Percentiles rank a stretch among this genome's conserved stretches.
Conservation (phyloP, 169 alveolate genomes). For the Plasmodium gonderi region DNA sequence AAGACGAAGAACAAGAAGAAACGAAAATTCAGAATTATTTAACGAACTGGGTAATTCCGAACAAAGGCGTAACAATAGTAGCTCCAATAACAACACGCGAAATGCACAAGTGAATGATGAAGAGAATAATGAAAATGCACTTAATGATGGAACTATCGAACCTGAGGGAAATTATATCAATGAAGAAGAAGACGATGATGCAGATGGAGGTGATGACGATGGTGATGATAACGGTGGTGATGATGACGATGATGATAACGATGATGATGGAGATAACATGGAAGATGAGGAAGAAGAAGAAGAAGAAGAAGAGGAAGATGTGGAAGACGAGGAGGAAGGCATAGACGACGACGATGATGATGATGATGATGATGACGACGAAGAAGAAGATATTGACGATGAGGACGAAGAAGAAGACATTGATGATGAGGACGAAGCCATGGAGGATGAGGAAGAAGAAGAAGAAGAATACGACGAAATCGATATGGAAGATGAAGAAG, state of each 20-base stretch:
- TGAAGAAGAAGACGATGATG: slow-evolving; percentile 8
- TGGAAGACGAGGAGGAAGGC: slow-evolving; percentile 57
- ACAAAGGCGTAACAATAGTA: background rate
- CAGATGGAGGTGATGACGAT: background rate
- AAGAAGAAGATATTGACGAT: slow-evolving; percentile 51
- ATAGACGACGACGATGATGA: slow-evolving; percentile 74
- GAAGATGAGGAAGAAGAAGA: slow-evolving; percentile 77
- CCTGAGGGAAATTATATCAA: background rate
- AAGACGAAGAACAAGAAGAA: slow-evolving; percentile 31
- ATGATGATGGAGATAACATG: slow-evolving; percentile 45
- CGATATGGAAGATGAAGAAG: slow-evolving; percentile 21
- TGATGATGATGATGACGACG: slow-evolving; percentile 77
- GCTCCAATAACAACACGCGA: background rate
- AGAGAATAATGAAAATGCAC: background rate
- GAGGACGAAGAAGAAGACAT: slow-evolving; percentile 67
- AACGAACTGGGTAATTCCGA: background rate
- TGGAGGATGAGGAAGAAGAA: slow-evolving; percentile 75
- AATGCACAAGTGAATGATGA: background rate
- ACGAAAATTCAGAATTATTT: background rate
- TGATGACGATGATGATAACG: background rate
- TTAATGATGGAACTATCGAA: background rate
- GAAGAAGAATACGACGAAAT: slow-evolving; percentile 68
- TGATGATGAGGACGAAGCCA: slow-evolving; percentile 41
- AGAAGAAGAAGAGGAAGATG: slow-evolving; percentile 77
- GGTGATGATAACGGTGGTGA: background rate